phyloP scores from a whole-genome alignment of 192 early-diverging fungal genomes.

The Coemansia aciculifera region DNA sequence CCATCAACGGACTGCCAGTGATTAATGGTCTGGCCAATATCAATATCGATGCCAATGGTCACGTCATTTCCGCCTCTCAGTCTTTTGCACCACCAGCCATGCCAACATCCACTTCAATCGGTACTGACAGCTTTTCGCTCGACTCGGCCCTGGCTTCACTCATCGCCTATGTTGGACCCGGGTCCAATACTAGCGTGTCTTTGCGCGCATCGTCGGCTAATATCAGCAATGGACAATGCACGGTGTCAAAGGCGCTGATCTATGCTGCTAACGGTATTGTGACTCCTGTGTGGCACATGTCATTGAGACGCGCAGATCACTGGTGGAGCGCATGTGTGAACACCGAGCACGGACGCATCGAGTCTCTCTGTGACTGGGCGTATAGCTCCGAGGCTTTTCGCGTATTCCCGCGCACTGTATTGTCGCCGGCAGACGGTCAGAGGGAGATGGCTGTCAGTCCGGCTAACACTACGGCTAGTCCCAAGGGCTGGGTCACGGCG shows the following conservation, averaged over 20 bases:
- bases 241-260: conserved; percentile 66
- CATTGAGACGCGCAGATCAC: conserved; percentile 75
- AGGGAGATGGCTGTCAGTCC: conserved; percentile 60
- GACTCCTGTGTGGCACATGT: conserved; percentile 79
- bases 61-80: conserved; percentile 72
- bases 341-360: conserved; percentile 60
- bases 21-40: conserved; percentile 83
- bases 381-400: conserved; percentile 63
- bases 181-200: background rate
- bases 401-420: conserved; percentile 76
- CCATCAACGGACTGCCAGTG: conserved; percentile 67
- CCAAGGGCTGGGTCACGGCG: conserved; percentile 57
- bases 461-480: conserved; percentile 75
- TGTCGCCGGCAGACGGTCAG: conserved; percentile 75
- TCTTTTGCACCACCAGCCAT: conserved; percentile 55
- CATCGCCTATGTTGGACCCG: conserved; percentile 1
- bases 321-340: conserved; percentile 78
- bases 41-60: conserved; percentile 68
- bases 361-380: conserved; percentile 85
- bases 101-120: background rate
- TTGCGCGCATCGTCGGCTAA: background rate
- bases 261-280: conserved; percentile 60
- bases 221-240: conserved; percentile 56
- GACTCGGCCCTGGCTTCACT: conserved; percentile 12
- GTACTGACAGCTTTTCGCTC: background rate